Conservation (phyloP, 345 rosid genomes). For the Lumnitzera littorea region DNA sequence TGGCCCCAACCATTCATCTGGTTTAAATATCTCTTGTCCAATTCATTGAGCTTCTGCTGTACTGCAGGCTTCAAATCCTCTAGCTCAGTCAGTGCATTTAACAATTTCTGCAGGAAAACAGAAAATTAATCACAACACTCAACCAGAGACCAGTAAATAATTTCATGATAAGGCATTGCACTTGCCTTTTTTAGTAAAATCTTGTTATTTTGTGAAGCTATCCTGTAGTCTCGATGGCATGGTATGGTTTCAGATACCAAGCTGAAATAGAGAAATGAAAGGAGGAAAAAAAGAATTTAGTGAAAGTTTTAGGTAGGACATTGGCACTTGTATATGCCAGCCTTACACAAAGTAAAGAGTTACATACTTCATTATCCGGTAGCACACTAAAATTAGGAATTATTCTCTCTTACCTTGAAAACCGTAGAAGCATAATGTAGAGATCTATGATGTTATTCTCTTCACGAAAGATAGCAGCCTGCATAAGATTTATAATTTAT, state of each 20-base stretch:
- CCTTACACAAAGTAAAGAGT: too few relatives aligned
- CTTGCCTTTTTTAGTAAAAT: constrained; percentile 55
- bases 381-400: not conserved
- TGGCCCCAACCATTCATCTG: constrained; percentile 30
- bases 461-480: constrained; percentile 89
- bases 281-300: not conserved
- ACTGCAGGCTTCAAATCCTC: constrained; percentile 83
- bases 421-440: constrained; percentile 87
- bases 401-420: constrained; percentile 59
- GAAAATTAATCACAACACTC: constrained; percentile 11
- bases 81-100: constrained; percentile 67
- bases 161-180: not conserved
- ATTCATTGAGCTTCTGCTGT: constrained; percentile 48
- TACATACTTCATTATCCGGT: too few relatives aligned
- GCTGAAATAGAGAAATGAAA: constrained; percentile 38
- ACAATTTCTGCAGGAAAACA: constrained; percentile 42
- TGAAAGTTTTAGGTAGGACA: too few relatives aligned
- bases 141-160: constrained; percentile 13
- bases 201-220: constrained; percentile 39
- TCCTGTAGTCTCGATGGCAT: constrained; percentile 65
- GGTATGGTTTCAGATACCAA: constrained; percentile 95
- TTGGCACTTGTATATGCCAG: too few relatives aligned
- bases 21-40: constrained; percentile 34
- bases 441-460: constrained; percentile 87
- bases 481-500: constrained; percentile 9